Evolutionary conservation across 1,139 yeast genomes (phyloP), one percentile per base, ranked within the genome.

Genomic region (Geotrichum klebahnii): DNA sequence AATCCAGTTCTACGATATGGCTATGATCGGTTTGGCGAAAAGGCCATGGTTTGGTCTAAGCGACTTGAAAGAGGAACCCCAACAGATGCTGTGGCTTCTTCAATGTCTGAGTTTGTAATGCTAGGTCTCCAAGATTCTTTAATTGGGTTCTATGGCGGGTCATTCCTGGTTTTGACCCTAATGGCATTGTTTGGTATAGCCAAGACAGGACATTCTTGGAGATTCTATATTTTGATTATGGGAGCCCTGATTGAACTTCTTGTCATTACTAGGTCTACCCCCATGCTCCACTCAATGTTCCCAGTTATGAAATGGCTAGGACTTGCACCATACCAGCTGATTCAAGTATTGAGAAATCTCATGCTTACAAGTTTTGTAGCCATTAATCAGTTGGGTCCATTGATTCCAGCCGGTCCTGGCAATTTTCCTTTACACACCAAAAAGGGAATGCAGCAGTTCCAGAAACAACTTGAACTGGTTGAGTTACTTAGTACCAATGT

Each of bases 1-100:
- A 59, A 59, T 45, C 60, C 61, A 0, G 50, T 53, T 2, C 45
- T 52, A 24, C 53, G 67, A 40, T 66, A 59, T 51, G 65, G 63
- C 14, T 69, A 69, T 51, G 72, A 69, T 46, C 51, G 70, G 17
- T 64, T 67, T 46, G 70, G 69, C 2, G 39, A 54, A 3, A 26
- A 45, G 23, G 55, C 47, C n/a, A 17, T 40, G 33, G 32, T 17
- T 9, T 51, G 52, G 53, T 28, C 48, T n/a, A 37, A 41, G 29
- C 20, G 24, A 20, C 22, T 37, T 12, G 50, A 50, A n/a, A 39
- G 39, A 5, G 48, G 38, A 20, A n/a, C 41, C 14, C 39, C 46
- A 33, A 34, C 46, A n/a, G 48, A 45, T 12, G 46, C 36, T 23
- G 23, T 41, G 17, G 43, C 32, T 12, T 26, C 50, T n/a, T 50